Evolutionary conservation across 345 rosid species (phyloP).

Genomic region (Euphorbia peplus): DNA sequence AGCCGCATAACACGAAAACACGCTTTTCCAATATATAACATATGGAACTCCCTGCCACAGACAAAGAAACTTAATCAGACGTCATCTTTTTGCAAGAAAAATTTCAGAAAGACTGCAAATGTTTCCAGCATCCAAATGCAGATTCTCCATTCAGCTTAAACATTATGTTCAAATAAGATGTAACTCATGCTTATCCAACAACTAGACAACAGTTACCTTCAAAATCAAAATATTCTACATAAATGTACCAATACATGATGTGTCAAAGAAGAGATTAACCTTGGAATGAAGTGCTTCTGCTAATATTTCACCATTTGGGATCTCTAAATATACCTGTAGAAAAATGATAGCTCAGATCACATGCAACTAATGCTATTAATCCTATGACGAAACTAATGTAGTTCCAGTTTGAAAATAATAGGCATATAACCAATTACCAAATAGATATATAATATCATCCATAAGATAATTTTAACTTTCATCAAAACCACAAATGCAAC

Average conservation of each 20-base stretch:
- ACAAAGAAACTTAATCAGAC: constrained; percentile 14
- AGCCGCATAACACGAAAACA: constrained; percentile 59
- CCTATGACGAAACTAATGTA: background rate
- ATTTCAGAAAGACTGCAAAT: background rate
- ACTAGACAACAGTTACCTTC: background rate
- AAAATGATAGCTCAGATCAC: background rate
- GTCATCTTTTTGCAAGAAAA: background rate
- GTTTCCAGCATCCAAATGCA: constrained; percentile 10
- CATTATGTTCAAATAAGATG: background rate
- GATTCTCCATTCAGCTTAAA: constrained; percentile 8
- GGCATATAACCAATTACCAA: background rate
- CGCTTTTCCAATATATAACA: constrained; percentile 73
- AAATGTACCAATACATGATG: background rate
- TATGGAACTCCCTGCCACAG: constrained; percentile 77
- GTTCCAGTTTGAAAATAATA: too few species aligned
- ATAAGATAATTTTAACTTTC: background rate
- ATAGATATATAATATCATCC: background rate
- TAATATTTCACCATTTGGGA: constrained; percentile 66
- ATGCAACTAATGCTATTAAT: background rate
- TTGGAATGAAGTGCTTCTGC: constrained; percentile 85
- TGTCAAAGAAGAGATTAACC: constrained; percentile 35
- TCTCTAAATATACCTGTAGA: constrained; percentile 81
- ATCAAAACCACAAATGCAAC: background rate
- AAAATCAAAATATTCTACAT: background rate
- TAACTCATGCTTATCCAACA: background rate